Evolutionary conservation across 306 rosid species (phyloP).

Genomic region (Heteromeles arbutifolia): DNA sequence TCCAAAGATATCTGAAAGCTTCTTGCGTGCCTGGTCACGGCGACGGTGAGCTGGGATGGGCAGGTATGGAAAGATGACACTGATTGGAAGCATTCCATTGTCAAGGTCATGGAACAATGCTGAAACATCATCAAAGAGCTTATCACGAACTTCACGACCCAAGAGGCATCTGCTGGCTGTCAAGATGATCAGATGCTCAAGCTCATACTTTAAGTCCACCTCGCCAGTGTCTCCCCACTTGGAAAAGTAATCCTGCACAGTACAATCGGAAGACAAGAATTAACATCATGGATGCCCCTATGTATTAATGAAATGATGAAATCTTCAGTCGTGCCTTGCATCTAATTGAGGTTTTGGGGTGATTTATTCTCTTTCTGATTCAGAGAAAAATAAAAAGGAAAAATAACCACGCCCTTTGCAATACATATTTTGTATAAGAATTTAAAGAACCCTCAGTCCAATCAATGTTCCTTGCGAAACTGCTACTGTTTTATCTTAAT

Average conservation of each 20-base stretch:
- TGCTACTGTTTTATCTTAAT: not conserved
- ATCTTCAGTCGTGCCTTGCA: not conserved
- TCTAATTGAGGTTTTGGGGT: not conserved
- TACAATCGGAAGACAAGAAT: constrained; percentile 1
- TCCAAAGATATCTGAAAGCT: constrained; percentile 68
- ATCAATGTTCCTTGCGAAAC: not conserved
- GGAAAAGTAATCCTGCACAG: constrained; percentile 81
- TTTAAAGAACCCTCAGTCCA: not conserved
- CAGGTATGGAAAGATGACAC: constrained; percentile 84
- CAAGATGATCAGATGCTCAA: constrained; percentile 85
- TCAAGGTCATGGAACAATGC: constrained; percentile 97
- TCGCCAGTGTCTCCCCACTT: constrained; percentile 95
- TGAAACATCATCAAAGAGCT: constrained; percentile 89
- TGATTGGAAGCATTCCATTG: constrained; percentile 73
- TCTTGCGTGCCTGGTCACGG: constrained; percentile 76
- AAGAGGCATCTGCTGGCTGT: constrained; percentile 94
- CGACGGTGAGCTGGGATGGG: constrained; percentile 94
- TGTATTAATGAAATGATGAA: not conserved
- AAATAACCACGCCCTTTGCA: no score
- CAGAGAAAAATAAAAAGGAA: no score
- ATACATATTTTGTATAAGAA: no score
- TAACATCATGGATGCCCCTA: not conserved
- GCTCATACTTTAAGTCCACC: constrained; percentile 93
- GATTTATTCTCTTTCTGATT: not conserved
- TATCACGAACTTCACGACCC: constrained; percentile 92